Evolutionary conservation across 2,329 filamentous ascomycete species (phyloP).

Genomic region (Neospermospora avenae): DNA sequence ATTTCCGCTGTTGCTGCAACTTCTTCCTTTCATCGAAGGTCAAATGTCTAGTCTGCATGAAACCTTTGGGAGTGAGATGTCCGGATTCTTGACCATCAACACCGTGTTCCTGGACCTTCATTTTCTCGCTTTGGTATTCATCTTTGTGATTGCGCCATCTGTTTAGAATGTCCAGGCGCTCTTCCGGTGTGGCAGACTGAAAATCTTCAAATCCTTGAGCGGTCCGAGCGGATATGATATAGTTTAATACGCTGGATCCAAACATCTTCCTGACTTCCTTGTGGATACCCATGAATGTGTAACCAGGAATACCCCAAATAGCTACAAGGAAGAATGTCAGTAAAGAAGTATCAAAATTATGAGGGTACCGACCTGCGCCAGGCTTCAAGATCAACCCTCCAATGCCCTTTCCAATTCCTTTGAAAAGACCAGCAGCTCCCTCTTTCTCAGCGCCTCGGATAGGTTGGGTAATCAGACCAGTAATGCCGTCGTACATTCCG

Average conservation of each 20-base stretch:
- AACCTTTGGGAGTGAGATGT: constrained; percentile 40
- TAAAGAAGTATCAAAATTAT: not conserved
- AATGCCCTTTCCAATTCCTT: constrained; percentile 79
- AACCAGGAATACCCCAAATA: constrained; percentile 71
- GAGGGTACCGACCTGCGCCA: constrained; percentile 58
- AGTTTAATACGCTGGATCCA: constrained; percentile 69
- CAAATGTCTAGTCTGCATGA: constrained; percentile 46
- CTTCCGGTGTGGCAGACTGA: constrained; percentile 49
- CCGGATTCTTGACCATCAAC: constrained; percentile 31
- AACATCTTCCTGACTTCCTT: constrained; percentile 71
- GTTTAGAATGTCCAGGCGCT: constrained; percentile 60
- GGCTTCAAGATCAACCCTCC: constrained; percentile 80
- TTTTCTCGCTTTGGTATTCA: constrained; percentile 38
- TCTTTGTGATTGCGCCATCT: constrained; percentile 45
- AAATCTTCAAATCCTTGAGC: constrained; percentile 71
- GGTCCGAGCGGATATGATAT: constrained; percentile 74
- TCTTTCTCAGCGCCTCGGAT: constrained; percentile 59
- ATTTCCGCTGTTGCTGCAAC: constrained; percentile 46
- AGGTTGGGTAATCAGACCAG: constrained; percentile 59
- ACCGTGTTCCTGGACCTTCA: constrained; percentile 34
- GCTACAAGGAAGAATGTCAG: constrained; percentile 37
- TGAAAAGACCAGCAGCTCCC: constrained; percentile 64
- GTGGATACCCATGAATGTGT: constrained; percentile 78
- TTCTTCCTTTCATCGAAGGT: constrained; percentile 51
- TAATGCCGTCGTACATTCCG: constrained; percentile 61